Base-by-base conservation (phyloP, 441 rosid species). In the Arabidopsis lyrata region DNA sequence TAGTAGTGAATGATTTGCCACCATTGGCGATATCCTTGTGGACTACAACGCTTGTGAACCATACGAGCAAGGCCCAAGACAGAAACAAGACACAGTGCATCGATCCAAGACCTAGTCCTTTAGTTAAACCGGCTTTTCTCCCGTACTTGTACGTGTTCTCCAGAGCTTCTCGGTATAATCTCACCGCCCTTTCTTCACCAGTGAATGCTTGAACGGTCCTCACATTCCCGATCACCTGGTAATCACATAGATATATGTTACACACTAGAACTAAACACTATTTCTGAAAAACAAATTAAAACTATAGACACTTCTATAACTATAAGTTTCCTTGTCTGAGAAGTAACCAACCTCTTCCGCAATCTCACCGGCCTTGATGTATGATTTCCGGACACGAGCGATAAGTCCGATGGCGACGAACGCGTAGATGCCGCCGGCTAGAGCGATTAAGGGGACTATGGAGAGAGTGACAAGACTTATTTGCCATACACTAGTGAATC, bases 151-250 rank as follows among this genome's bases (percentile, higher is more conserved):
- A 88, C 5, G 98, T 91, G 5, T 85, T 86, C 45, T 73, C 78
- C 3, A 94, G 82, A 53, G 98, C 98, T 16, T 86, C 88, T 44
- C 68, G 75, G 61, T 94, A 94, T 24, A 84, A 75, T 73, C 68
- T 83, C 72, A 90, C 98, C 0, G 96, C 98, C 66, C 73, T 85
- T 45, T 94, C 97, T 86, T 94, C 98, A 38, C 96, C 97, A 0
- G 92, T 87, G 76, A 94, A 94, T 38, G 98, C 98, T 79, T 94
- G 97, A 35, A 94, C 99, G 0, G 99, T 94, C 75, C 99, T 86
- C 14, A 92, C 97, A 76, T 94, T 94, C 24, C 94, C 97, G 31
- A 94, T 89, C 71, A 92, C 96, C 98, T 94, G 78, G 77, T 48
- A 12, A 34, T 32, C 29, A 22, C 1, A 52, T 3, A 35, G 31